Base-by-base conservation (phyloP, 2,329 filamentous ascomycete genomes). In the Xylariaceae sp. region DNA sequence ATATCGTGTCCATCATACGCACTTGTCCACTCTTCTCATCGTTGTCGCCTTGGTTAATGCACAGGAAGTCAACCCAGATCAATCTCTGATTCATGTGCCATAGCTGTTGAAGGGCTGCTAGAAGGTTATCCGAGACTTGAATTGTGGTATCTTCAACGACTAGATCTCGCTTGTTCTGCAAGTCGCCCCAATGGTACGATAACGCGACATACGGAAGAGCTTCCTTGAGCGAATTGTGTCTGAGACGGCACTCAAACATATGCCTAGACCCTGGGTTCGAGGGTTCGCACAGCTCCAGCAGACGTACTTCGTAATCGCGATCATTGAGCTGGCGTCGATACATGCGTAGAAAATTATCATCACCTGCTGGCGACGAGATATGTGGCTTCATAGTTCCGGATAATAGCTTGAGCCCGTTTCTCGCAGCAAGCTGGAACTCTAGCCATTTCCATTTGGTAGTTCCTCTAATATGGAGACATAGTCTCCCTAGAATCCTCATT, bases 31-130 rank as follows among this genome's bases (percentile, higher is more conserved):
- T 59, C 27, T 55, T 55, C 48, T 66, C 65, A 2, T 32, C 29
- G 16, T 45, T 48, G 26, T 65, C 56, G 8, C 11, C n/a, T 37
- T 67, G 64, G 45, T 67, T 59, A 23, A 66, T 65, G 43, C 63
- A 65, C 40, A 65, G 55, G 10, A 62, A 60, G 48, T 65, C 64
- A 26, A 55, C 59, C 61, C 60, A 65, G 13, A 56, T 18, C 18
- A 23, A 10, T 6, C 33, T 29, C 39, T 42, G 27, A 6, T 37
- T 27, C 50, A 53, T 49, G 30, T 13, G 16, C 50, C 50, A 53
- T 23, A 53, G 29, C 10, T 44, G 50, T 18, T 53, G 9, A 20
- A 53, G 33, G 11, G 50, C 50, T 9, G 30, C 20, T 11, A 36
- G 21, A 11, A 53, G 50, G 23, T 36, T 53, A 6, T 26, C 26